Evolutionary conservation across 768 basidiomycete genomes (phyloP).

Genomic region (Mycena olivaceomarginata): DNA sequence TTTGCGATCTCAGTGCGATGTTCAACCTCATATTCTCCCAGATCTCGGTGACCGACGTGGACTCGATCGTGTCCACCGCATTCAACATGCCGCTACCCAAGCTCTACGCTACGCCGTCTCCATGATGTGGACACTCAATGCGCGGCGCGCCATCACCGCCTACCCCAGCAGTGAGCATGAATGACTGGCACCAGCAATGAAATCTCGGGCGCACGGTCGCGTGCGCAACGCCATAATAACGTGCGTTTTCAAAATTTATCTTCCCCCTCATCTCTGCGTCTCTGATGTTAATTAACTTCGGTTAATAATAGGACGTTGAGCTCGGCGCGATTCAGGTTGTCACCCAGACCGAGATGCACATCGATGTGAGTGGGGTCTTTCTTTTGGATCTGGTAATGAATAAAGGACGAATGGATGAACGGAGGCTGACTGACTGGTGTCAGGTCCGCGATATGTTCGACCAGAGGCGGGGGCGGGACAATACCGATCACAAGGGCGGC

Average conservation of each 20-base stretch:
- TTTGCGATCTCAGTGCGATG: background rate
- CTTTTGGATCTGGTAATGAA: too few species aligned
- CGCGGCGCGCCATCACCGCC: background rate
- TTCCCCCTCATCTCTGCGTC: too few species aligned
- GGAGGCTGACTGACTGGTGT: too few species aligned
- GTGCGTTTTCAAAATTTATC: background rate
- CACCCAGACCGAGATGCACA: too few species aligned
- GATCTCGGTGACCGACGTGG: background rate
- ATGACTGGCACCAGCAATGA: background rate
- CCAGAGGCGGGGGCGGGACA: too few species aligned
- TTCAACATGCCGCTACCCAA: slow-evolving; percentile 18
- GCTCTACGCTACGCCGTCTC: slow-evolving; percentile 5
- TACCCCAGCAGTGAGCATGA: background rate
- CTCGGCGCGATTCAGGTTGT: too few species aligned
- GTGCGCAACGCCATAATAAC: background rate
- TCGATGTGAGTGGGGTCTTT: too few species aligned
- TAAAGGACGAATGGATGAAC: too few species aligned
- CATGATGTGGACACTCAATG: slow-evolving; percentile 21
- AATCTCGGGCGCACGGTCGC: background rate
- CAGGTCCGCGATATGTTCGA: too few species aligned
- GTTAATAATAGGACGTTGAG: too few species aligned
- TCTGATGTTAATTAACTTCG: too few species aligned
- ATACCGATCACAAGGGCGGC: too few species aligned
- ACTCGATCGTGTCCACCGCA: background rate
- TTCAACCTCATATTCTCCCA: background rate